These are phyloP conservation scores for Ophiostoma piceae DNA, from an alignment of 2,329 filamentous ascomycete species.

Conservation along the genomic window DNA sequence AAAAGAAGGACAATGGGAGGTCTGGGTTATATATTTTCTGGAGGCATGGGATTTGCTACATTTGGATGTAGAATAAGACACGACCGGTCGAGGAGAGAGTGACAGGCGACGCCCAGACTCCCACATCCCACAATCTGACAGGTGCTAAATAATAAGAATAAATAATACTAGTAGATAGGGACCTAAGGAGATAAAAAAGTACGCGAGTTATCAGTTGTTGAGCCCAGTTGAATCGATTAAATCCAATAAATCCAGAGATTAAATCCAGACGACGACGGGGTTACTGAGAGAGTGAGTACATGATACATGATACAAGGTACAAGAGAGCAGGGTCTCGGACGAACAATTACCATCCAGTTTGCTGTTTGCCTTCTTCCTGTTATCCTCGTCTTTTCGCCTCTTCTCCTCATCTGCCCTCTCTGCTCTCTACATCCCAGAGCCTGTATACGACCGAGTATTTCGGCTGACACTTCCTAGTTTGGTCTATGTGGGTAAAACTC, in stretches of 20 bases:
- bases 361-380: neutral
- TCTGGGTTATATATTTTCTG: neutral
- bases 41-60: neutral
- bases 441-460: neutral
- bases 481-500: constrained; percentile 1
- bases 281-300: neutral
- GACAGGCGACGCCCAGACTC: neutral
- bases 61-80: neutral
- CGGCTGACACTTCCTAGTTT: constrained; percentile 11
- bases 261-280: neutral
- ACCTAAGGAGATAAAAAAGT: neutral
- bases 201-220: neutral
- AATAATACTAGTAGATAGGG: too few relatives aligned
- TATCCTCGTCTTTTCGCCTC: neutral
- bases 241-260: neutral
- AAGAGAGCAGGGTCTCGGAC: neutral
- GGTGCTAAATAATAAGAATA: neutral
- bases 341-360: neutral
- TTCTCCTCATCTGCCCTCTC: neutral
- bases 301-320: neutral
- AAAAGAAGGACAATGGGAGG: neutral
- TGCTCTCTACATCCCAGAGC: neutral
- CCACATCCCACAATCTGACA: neutral
- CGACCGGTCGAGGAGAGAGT: neutral
- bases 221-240: neutral